phyloP scores from a whole-genome alignment of 2,329 filamentous ascomycete genomes.

The Grosmannia huntii region DNA sequence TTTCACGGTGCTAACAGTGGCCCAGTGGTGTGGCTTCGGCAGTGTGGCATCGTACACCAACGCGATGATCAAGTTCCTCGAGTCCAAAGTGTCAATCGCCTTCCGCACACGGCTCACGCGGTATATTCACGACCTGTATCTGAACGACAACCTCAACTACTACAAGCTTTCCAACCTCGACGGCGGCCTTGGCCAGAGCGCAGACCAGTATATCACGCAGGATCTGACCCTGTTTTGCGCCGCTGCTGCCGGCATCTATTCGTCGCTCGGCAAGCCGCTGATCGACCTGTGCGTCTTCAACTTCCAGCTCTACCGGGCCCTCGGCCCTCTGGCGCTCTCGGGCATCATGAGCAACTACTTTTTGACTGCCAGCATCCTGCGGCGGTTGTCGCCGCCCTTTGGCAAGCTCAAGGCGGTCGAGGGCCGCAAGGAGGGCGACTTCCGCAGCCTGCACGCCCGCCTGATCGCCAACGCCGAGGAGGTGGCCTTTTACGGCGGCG shows the following conservation, averaged over 20 bases:
- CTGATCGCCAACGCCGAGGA: conserved; percentile 96
- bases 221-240: conserved; percentile 93
- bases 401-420: conserved; percentile 95
- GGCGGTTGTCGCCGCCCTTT: conserved; percentile 84
- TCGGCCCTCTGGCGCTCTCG: conserved; percentile 76
- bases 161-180: conserved; percentile 92
- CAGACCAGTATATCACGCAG: conserved; percentile 95
- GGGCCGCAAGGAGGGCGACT: conserved; percentile 88
- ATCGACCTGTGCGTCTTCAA: conserved; percentile 98
- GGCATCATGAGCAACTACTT: conserved; percentile 89
- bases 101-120: conserved; percentile 89
- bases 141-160: conserved; percentile 90
- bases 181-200: conserved; percentile 79
- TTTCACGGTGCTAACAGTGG: background rate
- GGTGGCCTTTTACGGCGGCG: conserved; percentile 92
- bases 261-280: conserved; percentile 90
- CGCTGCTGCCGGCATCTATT: conserved; percentile 83
- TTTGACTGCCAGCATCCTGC: conserved; percentile 78
- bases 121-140: conserved; percentile 94
- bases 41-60: conserved; percentile 94
- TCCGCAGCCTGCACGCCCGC: conserved; percentile 78
- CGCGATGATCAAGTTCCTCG: conserved; percentile 96
- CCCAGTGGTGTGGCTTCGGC: conserved; percentile 78
- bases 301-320: conserved; percentile 85
- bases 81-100: conserved; percentile 95